These are phyloP conservation scores for Blastobotrys niveus DNA, from an alignment of 1,139 yeast species.

Conservation along the genomic window DNA sequence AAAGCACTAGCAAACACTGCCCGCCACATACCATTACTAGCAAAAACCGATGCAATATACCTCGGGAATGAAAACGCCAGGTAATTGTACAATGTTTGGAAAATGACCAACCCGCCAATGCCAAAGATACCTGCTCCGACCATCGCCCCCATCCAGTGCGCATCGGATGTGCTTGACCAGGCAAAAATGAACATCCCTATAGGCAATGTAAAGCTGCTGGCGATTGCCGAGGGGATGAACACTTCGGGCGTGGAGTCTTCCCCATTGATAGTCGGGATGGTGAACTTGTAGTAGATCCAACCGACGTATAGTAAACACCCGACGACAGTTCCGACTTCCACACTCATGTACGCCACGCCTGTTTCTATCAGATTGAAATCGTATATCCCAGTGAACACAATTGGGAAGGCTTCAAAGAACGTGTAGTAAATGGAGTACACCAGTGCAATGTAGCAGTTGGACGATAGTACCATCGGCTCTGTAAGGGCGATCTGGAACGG, in stretches of 20 bases:
- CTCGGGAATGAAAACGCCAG: slow-evolving; percentile 73
- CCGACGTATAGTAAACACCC: slow-evolving; percentile 17
- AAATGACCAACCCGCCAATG: slow-evolving; percentile 62
- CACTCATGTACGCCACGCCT: slow-evolving; percentile 44
- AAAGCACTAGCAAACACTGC: slow-evolving; percentile 52
- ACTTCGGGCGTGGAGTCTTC: slow-evolving; percentile 38
- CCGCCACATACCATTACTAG: slow-evolving; percentile 48
- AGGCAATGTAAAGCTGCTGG: slow-evolving; percentile 51
- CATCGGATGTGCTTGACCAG: no score
- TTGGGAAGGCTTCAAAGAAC: slow-evolving; percentile 58
- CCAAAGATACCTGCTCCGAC: slow-evolving; percentile 74
- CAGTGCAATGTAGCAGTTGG: slow-evolving; percentile 46
- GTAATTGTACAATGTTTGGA: slow-evolving; percentile 65
- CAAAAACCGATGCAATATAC: slow-evolving; percentile 52
- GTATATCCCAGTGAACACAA: slow-evolving; percentile 42
- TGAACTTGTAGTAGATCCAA: slow-evolving; percentile 13
- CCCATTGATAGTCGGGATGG: slow-evolving; percentile 11
- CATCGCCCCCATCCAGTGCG: slow-evolving; percentile 80
- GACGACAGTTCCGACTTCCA: slow-evolving; percentile 40
- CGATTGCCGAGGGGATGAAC: slow-evolving; percentile 34
- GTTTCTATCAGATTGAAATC: slow-evolving; percentile 45
- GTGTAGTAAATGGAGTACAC: slow-evolving; percentile 49
- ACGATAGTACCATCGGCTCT: slow-evolving; percentile 18
- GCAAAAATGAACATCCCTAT: slow-evolving; percentile 45
- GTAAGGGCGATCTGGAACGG: slow-evolving; percentile 14